Evolutionary conservation across 2,329 filamentous ascomycete genomes (phyloP).

Genomic region (Pseudonectria buxi): DNA sequence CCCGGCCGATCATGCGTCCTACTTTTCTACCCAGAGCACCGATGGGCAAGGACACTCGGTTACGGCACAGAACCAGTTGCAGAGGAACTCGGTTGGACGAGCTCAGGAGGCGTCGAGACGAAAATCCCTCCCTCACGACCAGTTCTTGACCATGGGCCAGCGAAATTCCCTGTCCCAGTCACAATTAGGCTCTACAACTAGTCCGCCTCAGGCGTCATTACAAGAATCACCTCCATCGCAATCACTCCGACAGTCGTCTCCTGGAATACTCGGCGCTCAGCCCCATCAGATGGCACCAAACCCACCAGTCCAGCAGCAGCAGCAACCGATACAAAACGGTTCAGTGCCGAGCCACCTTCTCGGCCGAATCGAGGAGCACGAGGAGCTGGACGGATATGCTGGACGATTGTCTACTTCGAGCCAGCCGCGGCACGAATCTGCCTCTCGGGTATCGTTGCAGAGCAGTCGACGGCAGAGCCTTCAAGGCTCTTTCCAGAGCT

Average conservation of each 20-base stretch:
- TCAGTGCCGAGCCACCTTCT: constrained; percentile 6
- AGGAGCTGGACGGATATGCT: constrained; percentile 7
- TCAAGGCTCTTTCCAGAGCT: constrained; percentile 3
- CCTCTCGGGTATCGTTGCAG: constrained; percentile 12
- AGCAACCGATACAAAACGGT: not conserved
- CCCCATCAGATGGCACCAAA: too few species aligned
- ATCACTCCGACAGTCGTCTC: constrained; percentile 9
- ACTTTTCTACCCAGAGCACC: constrained; percentile 12
- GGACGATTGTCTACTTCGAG: constrained; percentile 15
- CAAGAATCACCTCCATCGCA: constrained; percentile 9
- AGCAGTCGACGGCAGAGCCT: constrained; percentile 16
- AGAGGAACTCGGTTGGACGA: constrained; percentile 16
- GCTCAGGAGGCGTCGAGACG: constrained; percentile 13
- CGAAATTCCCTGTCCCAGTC: constrained; percentile 1
- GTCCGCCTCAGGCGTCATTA: constrained; percentile 1
- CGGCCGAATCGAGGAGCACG: constrained; percentile 20
- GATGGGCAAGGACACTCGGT: constrained; percentile 16
- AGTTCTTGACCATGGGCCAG: constrained; percentile 5
- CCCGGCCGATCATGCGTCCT: constrained; percentile 11
- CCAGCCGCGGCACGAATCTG: constrained; percentile 7
- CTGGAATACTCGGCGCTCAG: constrained; percentile 1
- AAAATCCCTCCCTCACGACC: constrained; percentile 14
- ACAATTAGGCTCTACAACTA: constrained; percentile 5
- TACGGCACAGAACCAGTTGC: constrained; percentile 16
- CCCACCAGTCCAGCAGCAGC: constrained; percentile 2